These are phyloP conservation scores for Lipomyces chichibuensis DNA, from an alignment of 805 yeast species.

Conservation along the genomic window DNA sequence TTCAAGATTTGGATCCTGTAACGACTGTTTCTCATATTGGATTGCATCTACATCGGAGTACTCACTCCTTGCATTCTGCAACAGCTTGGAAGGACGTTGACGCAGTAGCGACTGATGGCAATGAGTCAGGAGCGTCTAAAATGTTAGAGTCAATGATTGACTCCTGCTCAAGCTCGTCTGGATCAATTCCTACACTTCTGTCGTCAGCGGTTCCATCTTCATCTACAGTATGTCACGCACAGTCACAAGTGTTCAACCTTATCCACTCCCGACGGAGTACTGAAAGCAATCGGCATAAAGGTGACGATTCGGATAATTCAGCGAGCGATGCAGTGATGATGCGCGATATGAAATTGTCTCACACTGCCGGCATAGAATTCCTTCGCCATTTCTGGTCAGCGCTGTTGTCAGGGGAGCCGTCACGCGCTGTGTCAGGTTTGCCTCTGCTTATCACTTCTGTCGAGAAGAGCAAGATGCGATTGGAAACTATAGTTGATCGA, in stretches of 20 bases:
- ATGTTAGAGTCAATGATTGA: not conserved
- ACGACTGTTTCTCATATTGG: slow-evolving; percentile 18
- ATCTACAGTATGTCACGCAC: slow-evolving; percentile 17
- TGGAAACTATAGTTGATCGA: slow-evolving; percentile 44
- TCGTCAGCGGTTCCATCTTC: slow-evolving; percentile 8
- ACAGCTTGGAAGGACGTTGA: not conserved
- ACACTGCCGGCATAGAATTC: slow-evolving; percentile 75
- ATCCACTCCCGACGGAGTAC: slow-evolving; percentile 30
- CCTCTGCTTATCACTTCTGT: slow-evolving; percentile 55
- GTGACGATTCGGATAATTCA: slow-evolving; percentile 40
- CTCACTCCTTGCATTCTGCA: slow-evolving; percentile 4
- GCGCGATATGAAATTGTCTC: slow-evolving; percentile 62
- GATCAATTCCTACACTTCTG: slow-evolving; percentile 11
- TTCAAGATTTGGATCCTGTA: slow-evolving; percentile 24
- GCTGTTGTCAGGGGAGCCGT: slow-evolving; percentile 52
- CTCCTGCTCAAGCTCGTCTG: slow-evolving; percentile 8
- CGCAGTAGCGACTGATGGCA: not conserved
- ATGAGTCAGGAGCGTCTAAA: not conserved
- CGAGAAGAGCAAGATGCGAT: slow-evolving; percentile 53
- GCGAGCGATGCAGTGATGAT: slow-evolving; percentile 40
- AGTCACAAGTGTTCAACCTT: slow-evolving; percentile 24
- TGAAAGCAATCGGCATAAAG: slow-evolving; percentile 26
- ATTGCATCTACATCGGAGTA: slow-evolving; percentile 28
- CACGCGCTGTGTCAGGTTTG: slow-evolving; percentile 49
- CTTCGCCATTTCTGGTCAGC: slow-evolving; percentile 74